phyloP scores from a whole-genome alignment of 148 eudicot species.

The Vaccinium corymbosum region DNA sequence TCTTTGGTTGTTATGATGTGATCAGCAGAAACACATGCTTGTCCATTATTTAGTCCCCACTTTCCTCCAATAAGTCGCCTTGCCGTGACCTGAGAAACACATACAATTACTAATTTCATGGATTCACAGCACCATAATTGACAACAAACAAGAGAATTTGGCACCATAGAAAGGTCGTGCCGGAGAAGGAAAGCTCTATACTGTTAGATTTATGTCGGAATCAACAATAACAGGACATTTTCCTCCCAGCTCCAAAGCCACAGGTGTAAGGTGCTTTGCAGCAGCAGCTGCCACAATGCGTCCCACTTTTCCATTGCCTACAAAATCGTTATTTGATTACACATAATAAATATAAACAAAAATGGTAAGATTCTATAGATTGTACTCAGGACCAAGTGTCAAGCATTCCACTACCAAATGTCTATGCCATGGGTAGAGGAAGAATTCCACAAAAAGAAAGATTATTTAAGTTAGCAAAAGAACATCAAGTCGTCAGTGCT shows the following conservation, averaged over 20 bases:
- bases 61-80: constrained; percentile 56
- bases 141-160: not conserved
- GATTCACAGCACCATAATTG: not conserved
- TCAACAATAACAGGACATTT: constrained; percentile 66
- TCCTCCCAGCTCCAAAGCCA: constrained; percentile 72
- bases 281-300: constrained; percentile 63
- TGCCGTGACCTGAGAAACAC: constrained; percentile 38
- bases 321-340: not conserved
- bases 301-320: constrained; percentile 62
- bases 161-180: not conserved
- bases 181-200: constrained; percentile 22
- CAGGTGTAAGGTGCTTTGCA: constrained; percentile 68
- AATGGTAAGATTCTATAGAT: not conserved
- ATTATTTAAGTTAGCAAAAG: not conserved
- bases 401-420: not conserved
- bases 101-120: not conserved
- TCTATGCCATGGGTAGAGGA: not conserved
- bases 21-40: constrained; percentile 64
- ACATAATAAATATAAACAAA: not conserved
- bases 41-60: constrained; percentile 72
- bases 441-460: not conserved
- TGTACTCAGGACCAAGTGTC: constrained; percentile 6
- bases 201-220: constrained; percentile 35
- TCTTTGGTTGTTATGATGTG: constrained; percentile 55
- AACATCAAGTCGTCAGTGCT: not conserved